These are phyloP conservation scores for Exophiala oligosperma DNA, from an alignment of 2,329 filamentous ascomycete species.

Conservation along the genomic window DNA sequence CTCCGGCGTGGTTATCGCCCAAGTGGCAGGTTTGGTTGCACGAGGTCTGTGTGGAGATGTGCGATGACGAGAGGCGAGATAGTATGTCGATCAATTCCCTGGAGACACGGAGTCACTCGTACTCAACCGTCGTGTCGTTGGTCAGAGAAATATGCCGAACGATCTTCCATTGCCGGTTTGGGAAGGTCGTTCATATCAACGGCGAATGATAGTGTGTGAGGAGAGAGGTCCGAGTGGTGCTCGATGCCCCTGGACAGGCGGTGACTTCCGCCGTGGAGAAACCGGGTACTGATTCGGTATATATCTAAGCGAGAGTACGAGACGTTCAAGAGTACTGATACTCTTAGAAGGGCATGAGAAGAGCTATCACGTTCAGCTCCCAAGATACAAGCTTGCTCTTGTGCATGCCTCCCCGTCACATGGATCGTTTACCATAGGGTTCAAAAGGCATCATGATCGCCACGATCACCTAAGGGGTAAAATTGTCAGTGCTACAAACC, in stretches of 20 bases:
- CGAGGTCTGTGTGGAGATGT: not conserved
- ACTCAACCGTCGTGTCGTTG: no score
- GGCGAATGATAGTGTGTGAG: no score
- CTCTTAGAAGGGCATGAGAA: not conserved
- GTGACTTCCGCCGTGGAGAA: no score
- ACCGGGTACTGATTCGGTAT: not conserved
- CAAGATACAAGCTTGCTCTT: not conserved
- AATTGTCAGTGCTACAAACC: not conserved
- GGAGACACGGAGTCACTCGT: not conserved
- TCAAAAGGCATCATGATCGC: constrained; percentile 29
- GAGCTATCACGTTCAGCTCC: not conserved
- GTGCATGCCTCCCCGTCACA: constrained; percentile 4
- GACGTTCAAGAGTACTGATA: not conserved
- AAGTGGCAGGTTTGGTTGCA: no score
- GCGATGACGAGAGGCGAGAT: not conserved
- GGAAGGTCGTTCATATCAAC: not conserved
- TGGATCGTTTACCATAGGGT: constrained; percentile 28
- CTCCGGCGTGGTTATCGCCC: no score
- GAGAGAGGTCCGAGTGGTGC: no score
- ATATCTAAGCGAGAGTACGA: not conserved
- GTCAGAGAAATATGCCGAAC: no score
- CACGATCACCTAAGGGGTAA: constrained; percentile 16
- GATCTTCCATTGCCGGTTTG: not conserved
- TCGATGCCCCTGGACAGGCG: no score
- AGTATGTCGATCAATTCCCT: not conserved